These are phyloP conservation scores for Meyerozyma sp. DNA, from an alignment of 1,139 yeast genomes.

Conservation along the genomic window DNA sequence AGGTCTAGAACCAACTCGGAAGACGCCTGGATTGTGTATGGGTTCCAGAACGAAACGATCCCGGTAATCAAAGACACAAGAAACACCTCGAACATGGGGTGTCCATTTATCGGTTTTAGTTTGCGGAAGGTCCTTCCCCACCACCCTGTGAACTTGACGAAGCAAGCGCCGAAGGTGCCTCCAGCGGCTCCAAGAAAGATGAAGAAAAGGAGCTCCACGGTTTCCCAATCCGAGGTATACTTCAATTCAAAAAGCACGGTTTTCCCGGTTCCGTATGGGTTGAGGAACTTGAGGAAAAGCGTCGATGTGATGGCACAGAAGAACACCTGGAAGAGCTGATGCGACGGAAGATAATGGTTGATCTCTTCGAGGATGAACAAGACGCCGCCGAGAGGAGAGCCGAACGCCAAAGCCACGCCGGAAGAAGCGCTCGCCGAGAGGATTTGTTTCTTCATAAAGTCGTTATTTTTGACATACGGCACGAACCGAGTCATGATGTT, in stretches of 20 bases:
- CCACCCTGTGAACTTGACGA: constrained; percentile 46
- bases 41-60: constrained; percentile 45
- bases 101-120: constrained; percentile 24
- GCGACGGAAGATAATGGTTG: constrained; percentile 53
- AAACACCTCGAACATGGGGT: constrained; percentile 46
- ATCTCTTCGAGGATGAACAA: constrained; percentile 62
- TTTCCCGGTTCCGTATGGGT: constrained; percentile 63
- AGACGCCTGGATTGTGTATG: constrained; percentile 49
- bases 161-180: constrained; percentile 53
- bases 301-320: constrained; percentile 59
- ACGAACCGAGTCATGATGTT: constrained; percentile 52
- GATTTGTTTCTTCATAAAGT: constrained; percentile 52
- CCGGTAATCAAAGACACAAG: constrained; percentile 47
- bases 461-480: constrained; percentile 45
- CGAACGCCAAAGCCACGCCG: constrained; percentile 69
- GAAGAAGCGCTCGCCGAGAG: constrained; percentile 63
- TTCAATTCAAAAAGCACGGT: constrained; percentile 53
- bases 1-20: constrained; percentile 49
- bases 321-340: constrained; percentile 54
- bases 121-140: constrained; percentile 45
- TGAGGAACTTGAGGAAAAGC: constrained; percentile 48
- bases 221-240: constrained; percentile 53
- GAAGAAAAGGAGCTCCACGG: constrained; percentile 44
- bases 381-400: constrained; percentile 67
- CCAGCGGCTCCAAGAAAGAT: constrained; percentile 51